Evolutionary conservation across 1,284 basidiomycete genomes (phyloP), one percentile per base, ranked within the genome.

Genomic region (Fomitopsis pinicola): DNA sequence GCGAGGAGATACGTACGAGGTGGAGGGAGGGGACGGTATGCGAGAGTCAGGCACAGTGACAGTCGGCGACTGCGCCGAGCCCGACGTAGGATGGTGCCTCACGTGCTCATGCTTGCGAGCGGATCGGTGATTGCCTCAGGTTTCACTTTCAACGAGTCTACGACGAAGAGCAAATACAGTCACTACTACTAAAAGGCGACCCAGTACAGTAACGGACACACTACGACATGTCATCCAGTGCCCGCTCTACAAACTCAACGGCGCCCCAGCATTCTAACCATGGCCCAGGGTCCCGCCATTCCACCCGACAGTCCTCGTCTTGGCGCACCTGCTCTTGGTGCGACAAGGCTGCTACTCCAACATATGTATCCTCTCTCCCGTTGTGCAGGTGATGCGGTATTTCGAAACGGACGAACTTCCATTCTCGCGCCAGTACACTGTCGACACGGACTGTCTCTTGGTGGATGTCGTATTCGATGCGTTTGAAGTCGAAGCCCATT

Each of bases 401-500:
- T 56, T 79, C 76, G 68, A 89, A 89, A 62, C 83, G 83, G 60
- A 75, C 77, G 68, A 92, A 89, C 62, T 77, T 76, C 90, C 90
- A 92, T 38, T 87, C 89, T 35, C 68, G 66, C 0, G 85, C 82
- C n/a, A 73, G 67, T 52, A 72, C 65, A 0, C 82, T 83, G 64
- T 92, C 89, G 42, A 92, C 79, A 33, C 76, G 77, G 35, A 92
- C 76, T 9, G 73, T 64, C 57, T 81, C 80, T 35, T 75, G 68
- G 26, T 70, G 70, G 8, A 86, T 76, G 67, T 90, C 81, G 68
- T 87, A 90, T 69, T 92, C 84, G 63, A 92, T 82, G 36, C 90
- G 81, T 44, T 77, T 77, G 73, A 92, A 91, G 67, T 92, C 87
- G 68, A 92, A 92, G 1, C 89, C 88, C n/a, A 93, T 80, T 0